Percentiles rank a stretch among this genome's conserved stretches.
Evolutionary conservation across 495 filamentous ascomycete genomes (phyloP).

Genomic region (Usnea hakonensis): DNA sequence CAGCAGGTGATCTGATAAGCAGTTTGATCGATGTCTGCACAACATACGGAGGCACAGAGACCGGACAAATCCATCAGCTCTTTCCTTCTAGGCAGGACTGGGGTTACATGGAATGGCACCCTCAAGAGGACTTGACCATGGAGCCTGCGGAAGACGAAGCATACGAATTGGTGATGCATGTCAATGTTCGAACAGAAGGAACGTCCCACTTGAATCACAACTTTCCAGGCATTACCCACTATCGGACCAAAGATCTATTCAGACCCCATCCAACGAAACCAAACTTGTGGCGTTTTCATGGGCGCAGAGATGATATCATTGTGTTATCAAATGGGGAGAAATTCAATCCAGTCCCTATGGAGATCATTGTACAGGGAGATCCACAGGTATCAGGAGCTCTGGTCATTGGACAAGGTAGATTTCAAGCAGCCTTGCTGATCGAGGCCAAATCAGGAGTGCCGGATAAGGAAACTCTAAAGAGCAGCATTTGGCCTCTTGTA

Average conservation of each 20-base stretch:
- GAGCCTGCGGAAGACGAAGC: slow-evolving; percentile 35
- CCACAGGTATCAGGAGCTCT: slow-evolving; percentile 13
- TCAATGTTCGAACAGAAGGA: slow-evolving; percentile 17
- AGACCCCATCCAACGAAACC: slow-evolving; percentile 39
- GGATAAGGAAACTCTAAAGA: slow-evolving; percentile 18
- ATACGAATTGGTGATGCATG: slow-evolving; percentile 44
- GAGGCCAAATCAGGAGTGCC: slow-evolving; percentile 13
- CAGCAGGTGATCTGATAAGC: slow-evolving; percentile 22
- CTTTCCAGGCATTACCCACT: slow-evolving; percentile 37
- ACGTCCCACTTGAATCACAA: not conserved
- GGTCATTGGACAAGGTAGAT: slow-evolving; percentile 13
- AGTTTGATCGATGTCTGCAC: slow-evolving; percentile 26
- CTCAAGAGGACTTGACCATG: slow-evolving; percentile 37
- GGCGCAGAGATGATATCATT: slow-evolving; percentile 53
- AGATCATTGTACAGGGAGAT: slow-evolving; percentile 23
- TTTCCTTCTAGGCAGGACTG: slow-evolving; percentile 35
- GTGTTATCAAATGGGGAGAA: slow-evolving; percentile 59
- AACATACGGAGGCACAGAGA: slow-evolving; percentile 28
- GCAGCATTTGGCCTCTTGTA: slow-evolving; percentile 25
- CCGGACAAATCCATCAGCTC: slow-evolving; percentile 21
- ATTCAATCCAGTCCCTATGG: slow-evolving; percentile 50
- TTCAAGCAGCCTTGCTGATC: slow-evolving; percentile 26
- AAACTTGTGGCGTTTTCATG: slow-evolving; percentile 44
- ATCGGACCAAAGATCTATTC: slow-evolving; percentile 51
- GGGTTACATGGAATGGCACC: slow-evolving; percentile 45